Percentiles rank a stretch among this genome's conserved stretches.
These are phyloP conservation scores for Boechera divaricarpa DNA, from an alignment of 345 rosid species.

Conservation along the genomic window DNA sequence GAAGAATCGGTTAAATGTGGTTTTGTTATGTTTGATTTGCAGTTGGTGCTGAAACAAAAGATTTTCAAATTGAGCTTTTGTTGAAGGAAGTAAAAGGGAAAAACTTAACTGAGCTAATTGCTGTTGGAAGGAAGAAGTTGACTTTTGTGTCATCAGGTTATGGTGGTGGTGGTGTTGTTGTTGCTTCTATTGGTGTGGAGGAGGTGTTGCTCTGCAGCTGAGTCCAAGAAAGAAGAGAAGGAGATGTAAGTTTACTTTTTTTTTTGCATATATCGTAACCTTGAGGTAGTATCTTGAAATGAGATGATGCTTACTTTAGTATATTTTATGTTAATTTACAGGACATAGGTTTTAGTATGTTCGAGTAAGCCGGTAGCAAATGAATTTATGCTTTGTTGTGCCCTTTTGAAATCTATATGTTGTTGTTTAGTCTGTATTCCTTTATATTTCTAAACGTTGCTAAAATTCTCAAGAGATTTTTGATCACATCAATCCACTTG, in stretches of 20 bases:
- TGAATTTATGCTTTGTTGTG: conserved; percentile 7
- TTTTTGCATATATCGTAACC: no score
- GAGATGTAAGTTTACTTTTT: conserved; percentile 57
- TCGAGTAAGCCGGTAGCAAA: conserved; percentile 43
- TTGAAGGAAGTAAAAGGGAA: conserved; percentile 67
- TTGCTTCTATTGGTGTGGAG: conserved; percentile 44
- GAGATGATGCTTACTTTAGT: background rate
- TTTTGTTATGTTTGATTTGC: background rate
- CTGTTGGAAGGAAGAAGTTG: conserved; percentile 78
- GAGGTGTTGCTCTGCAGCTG: conserved; percentile 53
- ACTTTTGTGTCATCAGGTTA: conserved; percentile 73
- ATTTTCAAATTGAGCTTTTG: conserved; percentile 61
- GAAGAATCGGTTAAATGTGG: background rate
- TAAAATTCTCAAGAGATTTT: conserved; percentile 10
- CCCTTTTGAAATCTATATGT: background rate
- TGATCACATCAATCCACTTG: background rate
- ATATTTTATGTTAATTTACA: conserved; percentile 37
- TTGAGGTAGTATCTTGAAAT: background rate
- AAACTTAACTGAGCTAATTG: conserved; percentile 78
- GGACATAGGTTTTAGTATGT: conserved; percentile 70
- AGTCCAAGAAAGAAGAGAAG: conserved; percentile 79
- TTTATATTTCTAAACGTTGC: background rate
- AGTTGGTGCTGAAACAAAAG: conserved; percentile 78
- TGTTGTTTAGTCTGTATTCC: conserved; percentile 23
- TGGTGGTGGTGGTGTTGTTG: conserved; percentile 49